Evolutionary conservation across 2,329 filamentous ascomycete species (phyloP).

Genomic region (Fusarium begoniae): DNA sequence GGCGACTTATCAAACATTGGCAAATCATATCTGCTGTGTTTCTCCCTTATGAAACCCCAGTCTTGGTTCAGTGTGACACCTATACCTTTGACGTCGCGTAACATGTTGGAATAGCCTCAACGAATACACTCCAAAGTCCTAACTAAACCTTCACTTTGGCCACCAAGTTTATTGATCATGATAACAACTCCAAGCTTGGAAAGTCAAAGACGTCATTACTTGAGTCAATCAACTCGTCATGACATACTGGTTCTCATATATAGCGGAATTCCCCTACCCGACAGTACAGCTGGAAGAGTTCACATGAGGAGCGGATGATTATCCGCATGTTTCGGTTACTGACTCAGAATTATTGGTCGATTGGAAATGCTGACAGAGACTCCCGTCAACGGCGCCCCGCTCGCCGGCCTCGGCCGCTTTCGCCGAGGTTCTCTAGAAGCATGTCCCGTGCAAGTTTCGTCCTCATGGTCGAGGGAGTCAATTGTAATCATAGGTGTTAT

Average conservation of each 20-base stretch:
- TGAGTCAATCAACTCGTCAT: not conserved
- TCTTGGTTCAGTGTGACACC: rapidly evolving
- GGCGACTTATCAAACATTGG: not conserved
- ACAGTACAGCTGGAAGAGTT: not conserved
- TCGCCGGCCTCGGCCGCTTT: slow-evolving; percentile 31
- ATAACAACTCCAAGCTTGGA: not conserved
- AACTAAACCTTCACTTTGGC: not conserved
- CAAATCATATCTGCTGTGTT: not conserved
- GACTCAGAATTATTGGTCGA: slow-evolving; percentile 26
- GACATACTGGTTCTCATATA: not conserved
- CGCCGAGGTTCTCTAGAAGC: slow-evolving; percentile 32
- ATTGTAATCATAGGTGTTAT: not conserved
- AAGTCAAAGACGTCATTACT: not conserved
- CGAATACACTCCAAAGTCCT: rapidly evolving
- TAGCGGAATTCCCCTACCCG: slow-evolving; percentile 1
- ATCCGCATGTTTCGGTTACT: slow-evolving; percentile 14
- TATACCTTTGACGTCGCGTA: rapidly evolving
- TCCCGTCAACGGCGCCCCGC: slow-evolving; percentile 23
- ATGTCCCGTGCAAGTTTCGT: not conserved
- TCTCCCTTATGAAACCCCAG: rapidly evolving
- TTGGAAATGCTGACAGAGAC: slow-evolving; percentile 36
- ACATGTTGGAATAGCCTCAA: not conserved
- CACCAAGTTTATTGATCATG: not conserved
- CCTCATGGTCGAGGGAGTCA: not conserved
- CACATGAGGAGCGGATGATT: not conserved